phyloP scores from a whole-genome alignment of 805 yeast genomes.

The Starmerella etchellsii region DNA sequence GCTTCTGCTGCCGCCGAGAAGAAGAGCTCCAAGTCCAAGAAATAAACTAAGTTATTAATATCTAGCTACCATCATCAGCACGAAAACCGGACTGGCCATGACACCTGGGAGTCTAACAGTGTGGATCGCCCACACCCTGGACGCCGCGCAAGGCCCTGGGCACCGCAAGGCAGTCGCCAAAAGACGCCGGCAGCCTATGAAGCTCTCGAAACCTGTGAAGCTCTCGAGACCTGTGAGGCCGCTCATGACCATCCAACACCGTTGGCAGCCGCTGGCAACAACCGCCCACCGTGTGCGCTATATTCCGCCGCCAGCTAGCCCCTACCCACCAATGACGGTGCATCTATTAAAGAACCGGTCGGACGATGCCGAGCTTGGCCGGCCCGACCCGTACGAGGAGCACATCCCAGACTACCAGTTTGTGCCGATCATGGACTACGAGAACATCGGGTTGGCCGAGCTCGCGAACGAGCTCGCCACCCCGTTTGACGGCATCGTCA shows the following conservation, averaged over 20 bases:
- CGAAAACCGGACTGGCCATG: too few species aligned
- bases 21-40: conserved; percentile 24
- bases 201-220: too few species aligned
- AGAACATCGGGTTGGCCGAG: conserved; percentile 35
- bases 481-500: conserved; percentile 41
- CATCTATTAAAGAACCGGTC: conserved; percentile 58
- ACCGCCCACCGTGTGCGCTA: too few species aligned
- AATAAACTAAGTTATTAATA: conserved; percentile 19
- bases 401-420: conserved; percentile 38
- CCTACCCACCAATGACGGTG: conserved; percentile 12
- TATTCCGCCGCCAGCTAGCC: background rate
- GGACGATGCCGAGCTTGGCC: conserved; percentile 28
- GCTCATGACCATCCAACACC: too few species aligned
- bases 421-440: conserved; percentile 63
- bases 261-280: too few species aligned
- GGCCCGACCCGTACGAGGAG: conserved; percentile 52
- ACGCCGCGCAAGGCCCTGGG: too few species aligned
- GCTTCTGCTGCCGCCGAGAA: conserved; percentile 51
- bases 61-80: too few species aligned
- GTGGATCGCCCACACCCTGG: too few species aligned
- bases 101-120: too few species aligned
- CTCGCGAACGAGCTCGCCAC: conserved; percentile 31
- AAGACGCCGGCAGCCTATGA: too few species aligned
- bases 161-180: too few species aligned
- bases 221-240: too few species aligned